Evolutionary conservation across 768 basidiomycete genomes (phyloP).

Genomic region (Rhizopogon rudus): DNA sequence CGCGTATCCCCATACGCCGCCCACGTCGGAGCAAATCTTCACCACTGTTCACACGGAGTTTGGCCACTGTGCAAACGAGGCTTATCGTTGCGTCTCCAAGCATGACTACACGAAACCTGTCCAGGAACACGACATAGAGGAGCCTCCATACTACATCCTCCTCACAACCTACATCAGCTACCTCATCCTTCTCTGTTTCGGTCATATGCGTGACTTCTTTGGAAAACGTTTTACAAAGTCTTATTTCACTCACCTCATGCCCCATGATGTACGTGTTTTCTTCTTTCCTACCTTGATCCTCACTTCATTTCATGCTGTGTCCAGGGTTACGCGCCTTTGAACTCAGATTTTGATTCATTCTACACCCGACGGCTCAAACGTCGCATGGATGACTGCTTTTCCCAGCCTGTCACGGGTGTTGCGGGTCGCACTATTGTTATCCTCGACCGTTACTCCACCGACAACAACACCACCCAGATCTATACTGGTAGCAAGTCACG

Average conservation of each 20-base stretch:
- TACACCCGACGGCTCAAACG: slow-evolving; percentile 94
- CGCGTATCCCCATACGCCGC: slow-evolving; percentile 56
- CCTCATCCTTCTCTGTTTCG: slow-evolving; percentile 85
- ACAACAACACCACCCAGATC: slow-evolving; percentile 75
- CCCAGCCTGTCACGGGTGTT: slow-evolving; percentile 88
- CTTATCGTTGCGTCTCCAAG: slow-evolving; percentile 62
- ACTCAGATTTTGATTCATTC: slow-evolving; percentile 98
- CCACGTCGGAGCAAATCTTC: slow-evolving; percentile 78
- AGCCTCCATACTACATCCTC: slow-evolving; percentile 91
- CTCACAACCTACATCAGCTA: slow-evolving; percentile 92
- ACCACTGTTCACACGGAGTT: slow-evolving; percentile 85
- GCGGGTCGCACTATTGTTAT: slow-evolving; percentile 89
- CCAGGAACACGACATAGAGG: slow-evolving; percentile 58
- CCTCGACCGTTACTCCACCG: slow-evolving; percentile 77
- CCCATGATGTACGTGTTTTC: slow-evolving; percentile 63
- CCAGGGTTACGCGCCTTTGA: slow-evolving; percentile 94
- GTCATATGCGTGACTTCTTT: slow-evolving; percentile 92
- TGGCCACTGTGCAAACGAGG: slow-evolving; percentile 81
- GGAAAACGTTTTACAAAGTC: slow-evolving; percentile 75
- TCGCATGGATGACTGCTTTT: slow-evolving; percentile 95
- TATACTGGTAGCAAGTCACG: slow-evolving; percentile 80
- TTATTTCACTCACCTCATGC: slow-evolving; percentile 78
- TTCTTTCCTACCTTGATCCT: slow-evolving; percentile 1
- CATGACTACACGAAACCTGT: slow-evolving; percentile 46
- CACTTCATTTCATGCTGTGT: slow-evolving; percentile 2